These are phyloP conservation scores for Hymenotorrendiella dingleyae DNA, from an alignment of 2,329 filamentous ascomycete species.

Conservation along the genomic window DNA sequence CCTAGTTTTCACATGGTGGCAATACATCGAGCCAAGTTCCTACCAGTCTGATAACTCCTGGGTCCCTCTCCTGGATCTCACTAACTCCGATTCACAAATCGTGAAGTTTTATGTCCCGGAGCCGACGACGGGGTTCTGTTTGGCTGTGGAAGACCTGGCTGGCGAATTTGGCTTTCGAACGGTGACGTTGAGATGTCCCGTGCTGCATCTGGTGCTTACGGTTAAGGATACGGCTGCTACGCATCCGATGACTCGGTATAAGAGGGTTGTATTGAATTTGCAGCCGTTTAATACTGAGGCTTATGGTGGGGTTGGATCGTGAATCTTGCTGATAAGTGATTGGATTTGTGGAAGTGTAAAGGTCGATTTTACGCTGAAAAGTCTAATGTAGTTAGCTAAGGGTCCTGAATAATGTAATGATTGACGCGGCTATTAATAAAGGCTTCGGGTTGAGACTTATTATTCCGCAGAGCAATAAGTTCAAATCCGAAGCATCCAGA, in stretches of 20 bases:
- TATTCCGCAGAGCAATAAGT: too few species aligned
- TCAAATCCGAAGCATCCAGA: too few species aligned
- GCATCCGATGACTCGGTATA: not conserved
- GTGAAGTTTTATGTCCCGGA: not conserved
- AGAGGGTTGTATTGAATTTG: slow-evolving; percentile 5
- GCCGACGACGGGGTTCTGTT: not conserved
- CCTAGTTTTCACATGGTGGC: slow-evolving; percentile 1
- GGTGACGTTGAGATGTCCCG: not conserved
- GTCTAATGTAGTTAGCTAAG: too few species aligned
- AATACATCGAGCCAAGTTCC: slow-evolving; percentile 1
- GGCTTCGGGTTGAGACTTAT: too few species aligned
- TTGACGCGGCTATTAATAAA: too few species aligned
- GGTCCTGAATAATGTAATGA: too few species aligned
- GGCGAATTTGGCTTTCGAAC: not conserved
- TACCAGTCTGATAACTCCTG: slow-evolving; percentile 1
- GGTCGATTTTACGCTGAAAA: too few species aligned
- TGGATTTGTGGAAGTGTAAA: too few species aligned
- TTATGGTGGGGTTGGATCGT: too few species aligned
- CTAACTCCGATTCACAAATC: not conserved
- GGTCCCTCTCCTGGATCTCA: not conserved
- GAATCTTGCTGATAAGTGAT: too few species aligned
- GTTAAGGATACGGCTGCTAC: not conserved
- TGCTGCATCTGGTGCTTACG: not conserved
- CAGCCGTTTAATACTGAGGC: too few species aligned
- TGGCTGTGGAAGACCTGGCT: not conserved